Conservation (phyloP, 2,329 filamentous ascomycete genomes). For the Rhexocercosporidium sp. region DNA sequence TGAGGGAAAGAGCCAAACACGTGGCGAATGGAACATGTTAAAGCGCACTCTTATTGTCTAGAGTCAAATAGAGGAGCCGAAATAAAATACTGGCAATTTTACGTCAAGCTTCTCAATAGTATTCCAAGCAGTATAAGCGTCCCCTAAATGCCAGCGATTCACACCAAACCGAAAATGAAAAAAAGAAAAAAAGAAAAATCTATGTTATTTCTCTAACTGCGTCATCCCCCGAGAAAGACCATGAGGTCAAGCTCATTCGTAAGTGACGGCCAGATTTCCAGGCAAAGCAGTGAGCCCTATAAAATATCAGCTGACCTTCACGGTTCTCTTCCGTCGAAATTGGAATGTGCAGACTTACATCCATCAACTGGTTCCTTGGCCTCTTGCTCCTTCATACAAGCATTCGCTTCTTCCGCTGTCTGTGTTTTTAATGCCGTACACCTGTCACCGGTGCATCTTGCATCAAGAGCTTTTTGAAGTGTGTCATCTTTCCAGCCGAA, state of each 20-base stretch:
- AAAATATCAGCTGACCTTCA: not conserved
- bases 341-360: constrained; percentile 35
- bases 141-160: no score
- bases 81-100: no score
- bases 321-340: not conserved
- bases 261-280: not conserved
- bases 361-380: constrained; percentile 55
- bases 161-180: no score
- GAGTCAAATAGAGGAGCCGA: no score
- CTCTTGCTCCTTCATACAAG: constrained; percentile 52
- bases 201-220: no score
- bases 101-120: no score
- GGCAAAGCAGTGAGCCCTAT: not conserved
- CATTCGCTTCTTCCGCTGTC: constrained; percentile 50
- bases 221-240: not conserved
- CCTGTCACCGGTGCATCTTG: constrained; percentile 75
- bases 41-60: no score
- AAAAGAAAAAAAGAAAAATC: no score
- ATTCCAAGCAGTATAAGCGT: no score
- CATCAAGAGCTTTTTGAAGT: constrained; percentile 35
- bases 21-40: no score
- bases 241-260: not conserved
- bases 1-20: no score
- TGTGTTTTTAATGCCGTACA: constrained; percentile 51
- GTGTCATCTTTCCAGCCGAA: constrained; percentile 60